Conservation (phyloP, 305 asterid species). For the Salvia sclarea region DNA sequence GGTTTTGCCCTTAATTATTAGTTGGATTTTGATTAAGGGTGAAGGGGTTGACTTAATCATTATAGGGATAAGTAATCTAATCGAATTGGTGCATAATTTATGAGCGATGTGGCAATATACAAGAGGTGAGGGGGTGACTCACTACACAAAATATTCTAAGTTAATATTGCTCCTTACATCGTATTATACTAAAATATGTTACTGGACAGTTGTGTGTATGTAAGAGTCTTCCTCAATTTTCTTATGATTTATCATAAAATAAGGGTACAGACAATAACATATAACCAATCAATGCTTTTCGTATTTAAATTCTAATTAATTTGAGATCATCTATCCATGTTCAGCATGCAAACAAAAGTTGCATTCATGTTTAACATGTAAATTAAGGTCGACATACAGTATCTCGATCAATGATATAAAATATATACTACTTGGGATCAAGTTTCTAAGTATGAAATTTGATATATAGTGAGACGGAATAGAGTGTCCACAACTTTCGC, state of each 20-base stretch:
- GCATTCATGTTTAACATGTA: not conserved
- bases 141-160: not conserved
- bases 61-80: not conserved
- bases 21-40: not conserved
- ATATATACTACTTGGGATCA: not conserved
- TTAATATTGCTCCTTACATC: not conserved
- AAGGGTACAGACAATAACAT: too few relatives aligned
- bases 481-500: too few relatives aligned
- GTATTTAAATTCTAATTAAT: not conserved
- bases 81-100: not conserved
- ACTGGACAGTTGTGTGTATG: not conserved
- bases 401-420: not conserved
- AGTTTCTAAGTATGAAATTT: not conserved
- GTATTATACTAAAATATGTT: not conserved
- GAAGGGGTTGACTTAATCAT: not conserved
- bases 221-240: not conserved
- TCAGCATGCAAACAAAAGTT: not conserved
- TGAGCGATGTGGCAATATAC: not conserved
- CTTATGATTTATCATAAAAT: not conserved
- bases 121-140: conserved; percentile 17
- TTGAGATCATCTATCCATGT: not conserved
- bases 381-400: not conserved
- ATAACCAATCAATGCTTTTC: not conserved
- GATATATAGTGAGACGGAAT: too few relatives aligned
- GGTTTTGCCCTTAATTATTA: not conserved